phyloP scores from a whole-genome alignment of 176 grass and related monocot species.

The Aegilops umbellulata region DNA sequence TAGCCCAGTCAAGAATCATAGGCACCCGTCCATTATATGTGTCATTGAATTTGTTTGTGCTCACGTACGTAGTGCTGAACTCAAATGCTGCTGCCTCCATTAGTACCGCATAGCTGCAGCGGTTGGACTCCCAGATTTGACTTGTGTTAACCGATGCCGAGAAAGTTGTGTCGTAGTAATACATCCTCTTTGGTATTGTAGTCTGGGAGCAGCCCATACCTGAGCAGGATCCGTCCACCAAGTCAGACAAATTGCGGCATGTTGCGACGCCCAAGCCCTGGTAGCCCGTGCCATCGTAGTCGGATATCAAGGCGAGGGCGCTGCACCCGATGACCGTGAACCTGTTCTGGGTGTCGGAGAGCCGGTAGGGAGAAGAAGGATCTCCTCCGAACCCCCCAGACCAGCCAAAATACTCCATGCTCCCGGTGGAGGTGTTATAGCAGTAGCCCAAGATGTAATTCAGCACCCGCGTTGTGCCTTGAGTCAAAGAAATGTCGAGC shows the following conservation, averaged over 20 bases:
- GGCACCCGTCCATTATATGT: neutral
- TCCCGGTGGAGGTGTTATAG: neutral
- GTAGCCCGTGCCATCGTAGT: neutral
- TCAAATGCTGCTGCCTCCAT: neutral
- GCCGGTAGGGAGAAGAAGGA: neutral
- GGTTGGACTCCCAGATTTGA: neutral
- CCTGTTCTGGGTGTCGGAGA: conserved; percentile 38
- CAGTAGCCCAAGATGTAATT: neutral
- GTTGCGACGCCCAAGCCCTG: conserved; percentile 31
- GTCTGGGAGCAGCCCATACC: conserved; percentile 43
- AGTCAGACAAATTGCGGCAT: neutral
- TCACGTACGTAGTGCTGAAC: neutral
- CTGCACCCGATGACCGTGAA: conserved; percentile 42
- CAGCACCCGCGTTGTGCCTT: neutral
- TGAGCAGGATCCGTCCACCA: neutral
- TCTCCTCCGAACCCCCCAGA: accelerated
- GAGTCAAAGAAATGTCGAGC: neutral
- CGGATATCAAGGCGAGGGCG: neutral
- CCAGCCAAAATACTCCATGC: neutral
- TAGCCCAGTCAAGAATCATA: neutral
- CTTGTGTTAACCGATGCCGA: neutral
- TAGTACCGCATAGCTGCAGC: conserved; percentile 1
- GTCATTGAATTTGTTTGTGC: neutral
- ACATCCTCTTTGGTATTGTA: too few species aligned
- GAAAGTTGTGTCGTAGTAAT: accelerated